Conservation (phyloP, 139 green algal genomes). For the Chlamydomonas sp. region DNA sequence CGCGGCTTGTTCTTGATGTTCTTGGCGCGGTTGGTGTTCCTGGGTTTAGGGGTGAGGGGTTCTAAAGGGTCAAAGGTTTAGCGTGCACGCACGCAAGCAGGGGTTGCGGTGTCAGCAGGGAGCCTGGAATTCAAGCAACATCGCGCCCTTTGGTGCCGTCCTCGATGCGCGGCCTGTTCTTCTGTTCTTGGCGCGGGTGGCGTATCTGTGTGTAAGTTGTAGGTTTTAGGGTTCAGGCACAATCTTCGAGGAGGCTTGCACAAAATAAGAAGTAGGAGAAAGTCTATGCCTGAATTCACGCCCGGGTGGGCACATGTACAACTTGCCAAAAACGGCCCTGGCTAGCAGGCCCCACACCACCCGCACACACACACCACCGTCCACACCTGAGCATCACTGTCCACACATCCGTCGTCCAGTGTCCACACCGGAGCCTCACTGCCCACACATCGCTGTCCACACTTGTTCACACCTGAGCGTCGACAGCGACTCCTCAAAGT, state of each 20-base stretch:
- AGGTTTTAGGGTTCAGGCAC: not conserved
- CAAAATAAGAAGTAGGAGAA: no score
- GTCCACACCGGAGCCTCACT: no score
- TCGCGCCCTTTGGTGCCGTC: constrained; percentile 87
- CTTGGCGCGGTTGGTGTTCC: constrained; percentile 71
- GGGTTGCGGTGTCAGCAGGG: constrained; percentile 54
- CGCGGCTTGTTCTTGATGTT: constrained; percentile 81
- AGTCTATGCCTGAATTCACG: no score
- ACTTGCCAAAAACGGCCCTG: no score
- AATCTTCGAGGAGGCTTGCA: no score
- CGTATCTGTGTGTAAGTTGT: constrained; percentile 24
- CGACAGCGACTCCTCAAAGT: constrained; percentile 78
- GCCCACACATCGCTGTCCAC: no score
- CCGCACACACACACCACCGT: no score
- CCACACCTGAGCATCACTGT: no score
- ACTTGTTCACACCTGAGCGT: constrained; percentile 65
- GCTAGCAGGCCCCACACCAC: no score
- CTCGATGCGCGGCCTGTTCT: constrained; percentile 78
- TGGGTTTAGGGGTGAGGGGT: constrained; percentile 5
- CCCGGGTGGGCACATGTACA: no score
- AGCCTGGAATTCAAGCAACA: constrained; percentile 87
- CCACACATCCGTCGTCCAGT: no score
- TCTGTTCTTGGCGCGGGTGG: constrained; percentile 81
- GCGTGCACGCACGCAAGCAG: not conserved
- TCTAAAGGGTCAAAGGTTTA: not conserved